These are phyloP conservation scores for Candida lessepsii DNA, from an alignment of 805 yeast genomes.

Conservation along the genomic window DNA sequence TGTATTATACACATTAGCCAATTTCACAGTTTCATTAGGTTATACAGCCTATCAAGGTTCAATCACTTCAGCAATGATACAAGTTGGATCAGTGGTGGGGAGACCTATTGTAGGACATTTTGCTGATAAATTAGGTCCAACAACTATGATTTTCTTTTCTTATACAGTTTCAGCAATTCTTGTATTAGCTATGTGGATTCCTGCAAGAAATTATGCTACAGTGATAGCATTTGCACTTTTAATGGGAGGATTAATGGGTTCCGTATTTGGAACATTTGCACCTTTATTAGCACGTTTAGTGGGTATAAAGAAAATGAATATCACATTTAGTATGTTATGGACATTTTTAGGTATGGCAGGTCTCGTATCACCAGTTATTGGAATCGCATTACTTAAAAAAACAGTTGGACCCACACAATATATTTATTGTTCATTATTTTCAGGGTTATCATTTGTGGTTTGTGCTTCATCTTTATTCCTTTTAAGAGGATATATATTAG, in stretches of 20 bases:
- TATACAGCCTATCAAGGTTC: constrained; percentile 55
- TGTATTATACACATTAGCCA: constrained; percentile 56
- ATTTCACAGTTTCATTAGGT: constrained; percentile 60
- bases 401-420: constrained; percentile 44
- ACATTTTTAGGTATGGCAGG: constrained; percentile 48
- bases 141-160: constrained; percentile 37
- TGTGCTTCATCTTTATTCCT: constrained; percentile 43
- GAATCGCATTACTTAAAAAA: constrained; percentile 46
- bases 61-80: constrained; percentile 57
- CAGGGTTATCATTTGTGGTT: constrained; percentile 53
- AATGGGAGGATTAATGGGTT: constrained; percentile 60
- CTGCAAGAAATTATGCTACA: constrained; percentile 56
- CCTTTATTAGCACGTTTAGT: constrained; percentile 51
- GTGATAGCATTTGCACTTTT: constrained; percentile 51
- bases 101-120: constrained; percentile 55
- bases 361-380: constrained; percentile 60
- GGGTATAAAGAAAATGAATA: constrained; percentile 53
- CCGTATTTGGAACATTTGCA: constrained; percentile 55
- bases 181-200: constrained; percentile 41
- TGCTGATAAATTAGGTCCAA: constrained; percentile 52
- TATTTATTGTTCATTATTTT: constrained; percentile 53
- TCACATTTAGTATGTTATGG: constrained; percentile 54
- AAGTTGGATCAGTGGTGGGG: constrained; percentile 54
- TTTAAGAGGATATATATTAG: constrained; percentile 55
- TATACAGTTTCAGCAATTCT: constrained; percentile 29